phyloP scores from a whole-genome alignment of 257 asterid genomes.

The Jaltomata sinuosa region DNA sequence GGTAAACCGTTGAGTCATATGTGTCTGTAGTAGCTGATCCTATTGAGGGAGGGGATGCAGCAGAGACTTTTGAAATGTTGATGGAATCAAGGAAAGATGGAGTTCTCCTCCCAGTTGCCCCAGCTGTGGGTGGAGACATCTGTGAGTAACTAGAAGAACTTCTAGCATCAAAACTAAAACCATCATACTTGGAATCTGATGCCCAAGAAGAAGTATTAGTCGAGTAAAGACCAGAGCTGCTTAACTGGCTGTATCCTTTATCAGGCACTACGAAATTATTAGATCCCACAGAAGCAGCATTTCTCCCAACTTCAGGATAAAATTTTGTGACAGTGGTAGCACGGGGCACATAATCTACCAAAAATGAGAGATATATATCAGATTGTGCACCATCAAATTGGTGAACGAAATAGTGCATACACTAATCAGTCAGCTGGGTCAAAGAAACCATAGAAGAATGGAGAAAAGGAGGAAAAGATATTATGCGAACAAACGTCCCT shows the following conservation, averaged over 20 bases:
- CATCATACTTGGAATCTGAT: constrained; percentile 25
- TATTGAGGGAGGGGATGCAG: constrained; percentile 31
- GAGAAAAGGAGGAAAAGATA: not conserved
- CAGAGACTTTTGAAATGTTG: constrained; percentile 51
- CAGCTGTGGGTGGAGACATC: constrained; percentile 38
- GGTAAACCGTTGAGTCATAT: constrained; percentile 42
- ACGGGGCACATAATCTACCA: constrained; percentile 31
- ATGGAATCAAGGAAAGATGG: constrained; percentile 92
- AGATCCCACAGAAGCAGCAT: constrained; percentile 7
- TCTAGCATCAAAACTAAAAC: constrained; percentile 33
- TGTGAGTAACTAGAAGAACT: constrained; percentile 35
- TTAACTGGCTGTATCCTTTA: constrained; percentile 27
- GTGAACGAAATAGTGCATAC: not conserved
- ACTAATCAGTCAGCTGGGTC: not conserved
- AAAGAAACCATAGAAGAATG: constrained; percentile 1
- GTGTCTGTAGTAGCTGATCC: constrained; percentile 35
- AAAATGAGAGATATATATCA: not conserved
- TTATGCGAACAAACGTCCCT: not conserved
- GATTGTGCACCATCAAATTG: constrained; percentile 1
- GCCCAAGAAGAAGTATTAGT: constrained; percentile 39
- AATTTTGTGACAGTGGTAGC: constrained; percentile 21
- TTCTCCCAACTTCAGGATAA: constrained; percentile 28
- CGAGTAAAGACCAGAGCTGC: constrained; percentile 22
- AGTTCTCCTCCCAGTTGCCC: constrained; percentile 41
- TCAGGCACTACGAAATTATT: constrained; percentile 28